Base-by-base conservation (phyloP, 2,329 filamentous ascomycete species). In the Sporothrix pallida region DNA sequence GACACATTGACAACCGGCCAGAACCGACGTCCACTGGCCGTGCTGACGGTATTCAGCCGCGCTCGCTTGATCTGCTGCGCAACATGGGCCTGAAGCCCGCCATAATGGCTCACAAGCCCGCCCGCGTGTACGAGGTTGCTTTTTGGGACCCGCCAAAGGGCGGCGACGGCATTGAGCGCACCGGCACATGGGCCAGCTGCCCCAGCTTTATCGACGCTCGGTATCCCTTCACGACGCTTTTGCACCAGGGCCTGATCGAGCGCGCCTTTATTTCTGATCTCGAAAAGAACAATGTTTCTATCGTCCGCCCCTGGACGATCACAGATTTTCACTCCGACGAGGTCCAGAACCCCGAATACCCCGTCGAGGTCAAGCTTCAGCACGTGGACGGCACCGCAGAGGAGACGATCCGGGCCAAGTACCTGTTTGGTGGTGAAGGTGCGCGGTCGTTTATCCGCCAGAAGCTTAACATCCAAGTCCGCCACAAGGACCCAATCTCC, bases 11-110 rank as follows among this genome's bases (percentile, higher is more conserved):
- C 83, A 97, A 97, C 83, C 88, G 94, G 74, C 86, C 93, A 1
- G 92, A 95, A 79, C 94, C 94, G 17, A 97, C 94, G 13, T 80
- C 89, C 2, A 97, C 94, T 23, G 94, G 94, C 71, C 92, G 94
- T 76, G 95, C 94, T 73, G 94, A 97, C 82, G 94, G 94, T 75
- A 97, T 98, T 74, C 94, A 97, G 83, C 94, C 94, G 52, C 91
- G 95, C 54, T 97, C 94, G 0, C 86, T 97, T 31, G 94, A 97
- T 78, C 88, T 97, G 17, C 86, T 97, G 67, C 90, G 92, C 71
- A 97, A 97, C 80, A 93, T 97, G 91, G 94, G 93, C 0, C 85
- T 97, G 73, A 97, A 97, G 84, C 89, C 93, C 62, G 89, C 90
- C 73, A 93, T 97, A 79, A 97, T 97, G 94, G 92, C 90, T 23